Evolutionary conservation across 768 basidiomycete genomes (phyloP), one percentile per base, ranked within the genome.

Genomic region (Austroboletus eburneus): DNA sequence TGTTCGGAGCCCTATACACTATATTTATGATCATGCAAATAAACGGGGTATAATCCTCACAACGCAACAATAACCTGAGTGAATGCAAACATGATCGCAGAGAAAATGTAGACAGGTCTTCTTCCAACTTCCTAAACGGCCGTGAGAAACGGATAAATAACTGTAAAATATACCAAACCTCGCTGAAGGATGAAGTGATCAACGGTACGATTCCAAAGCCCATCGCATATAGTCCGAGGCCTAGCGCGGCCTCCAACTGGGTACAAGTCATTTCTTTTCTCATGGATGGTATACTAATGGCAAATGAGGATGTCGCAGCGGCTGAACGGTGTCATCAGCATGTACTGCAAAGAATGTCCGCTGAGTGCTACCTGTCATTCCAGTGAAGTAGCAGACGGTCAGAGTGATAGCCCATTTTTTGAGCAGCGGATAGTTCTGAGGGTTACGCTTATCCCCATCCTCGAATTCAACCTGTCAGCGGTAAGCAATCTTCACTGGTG

Each of bases 141-240:
- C 8, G 4, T 53, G 37, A 52, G 44, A 5, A 9, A 2, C 13
- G 5, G 16, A 39, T 32, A 32, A 7, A 2, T 32, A 32, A 10
- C 14, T 7, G 37, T 32, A 17, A 9, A 5, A 29, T 3, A 29
- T 1, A 9, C 6, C 58, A 10, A 22, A 64, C 61, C 60, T 87
- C 85, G 58, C 81, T 84, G 58, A 86, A 78, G 0, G 83, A 76
- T 4, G 84, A 79, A 1, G 80, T 75, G 17, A 85, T 61, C 1
- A 86, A 73, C 0, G 85, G 83, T 9, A 79, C 59, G 7, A 84
- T 24, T 2, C 74, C 83, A 47, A 81, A 86, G 0, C 82, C 83
- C 5, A 85, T 52, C 0, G 76, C 69, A 55, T 74, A 86, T 21
- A 81, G 65, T 38, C 72, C 70, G 17, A 79, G 66, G 5, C 77